Evolutionary conservation across 163 green algal genomes (phyloP), one percentile per base, ranked within the genome.

Genomic region (Scenedesmus sp.): DNA sequence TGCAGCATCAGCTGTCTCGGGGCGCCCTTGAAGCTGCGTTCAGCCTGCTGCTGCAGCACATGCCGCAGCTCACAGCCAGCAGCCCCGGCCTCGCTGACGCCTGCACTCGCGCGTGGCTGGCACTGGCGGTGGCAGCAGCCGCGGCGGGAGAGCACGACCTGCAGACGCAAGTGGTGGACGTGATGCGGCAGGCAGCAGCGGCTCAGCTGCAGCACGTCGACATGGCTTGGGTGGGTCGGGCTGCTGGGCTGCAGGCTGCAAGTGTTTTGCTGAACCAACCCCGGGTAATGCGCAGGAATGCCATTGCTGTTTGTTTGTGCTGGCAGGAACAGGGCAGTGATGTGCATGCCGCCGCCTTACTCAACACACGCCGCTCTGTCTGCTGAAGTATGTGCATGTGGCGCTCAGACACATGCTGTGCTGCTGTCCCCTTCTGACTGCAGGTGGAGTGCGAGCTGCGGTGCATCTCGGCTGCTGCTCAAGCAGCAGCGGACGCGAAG

Each of bases 11-110:
- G 18, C 12, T 91, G 15, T n/a, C 13, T 0, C 46, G 59, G 33
- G 79, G 61, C 35, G 13, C 18, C 33, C 61, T 92, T 16, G 88
- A 92, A 24, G 61, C 56, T 18, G 88, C 33, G 37, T 88, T 92
- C 61, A 44, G 15, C 30, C 80, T 92, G 56, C 80, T 88, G 65
- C 44, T 88, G 59, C 80, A 92, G 80, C 61, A 87, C 88, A 33
- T 93, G 33, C 59, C 92, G 6, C 68, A 85, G 51, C 37, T 93
- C 2, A 56, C 26, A 33, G 37, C 26, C 82, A 82, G 68, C 43
- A 82, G 68, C 70, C 59, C 72, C 7, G 15, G 22, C 22, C 70
- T 81, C 5, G 83, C 89, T 15, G 20, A 24, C 22, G 12, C 30
- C 13, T 80, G 81, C 81, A 33, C 53, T 37, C 40, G 33, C 9